Percentiles rank a stretch among this genome's conserved stretches.
Conservation (phyloP, 148 eudicot genomes). For the Rhododendron simsii region DNA sequence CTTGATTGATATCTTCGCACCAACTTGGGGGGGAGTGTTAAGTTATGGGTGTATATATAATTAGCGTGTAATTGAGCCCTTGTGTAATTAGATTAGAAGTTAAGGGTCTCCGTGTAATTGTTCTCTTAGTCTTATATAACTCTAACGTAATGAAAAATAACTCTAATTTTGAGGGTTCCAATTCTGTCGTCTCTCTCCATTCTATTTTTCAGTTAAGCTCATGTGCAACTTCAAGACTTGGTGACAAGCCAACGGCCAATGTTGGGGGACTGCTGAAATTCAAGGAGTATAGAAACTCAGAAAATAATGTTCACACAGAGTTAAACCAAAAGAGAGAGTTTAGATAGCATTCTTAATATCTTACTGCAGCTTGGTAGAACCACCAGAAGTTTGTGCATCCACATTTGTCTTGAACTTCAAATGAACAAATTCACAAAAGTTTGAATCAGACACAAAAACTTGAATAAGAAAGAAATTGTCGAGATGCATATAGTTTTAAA, state of each 20-base stretch:
- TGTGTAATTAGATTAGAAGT: too few species aligned
- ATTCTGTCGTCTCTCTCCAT: too few species aligned
- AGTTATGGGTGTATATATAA: too few species aligned
- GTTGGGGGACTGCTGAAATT: constrained; percentile 49
- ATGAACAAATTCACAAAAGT: constrained; percentile 37
- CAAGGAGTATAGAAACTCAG: constrained; percentile 7
- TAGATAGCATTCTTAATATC: constrained; percentile 3
- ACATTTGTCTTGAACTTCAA: constrained; percentile 26
- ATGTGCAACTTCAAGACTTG: too few species aligned
- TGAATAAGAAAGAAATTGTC: constrained; percentile 17
- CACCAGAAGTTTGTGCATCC: constrained; percentile 33
- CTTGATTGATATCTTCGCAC: too few species aligned
- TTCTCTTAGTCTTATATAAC: too few species aligned
- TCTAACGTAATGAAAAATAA: too few species aligned
- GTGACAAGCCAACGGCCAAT: not conserved
- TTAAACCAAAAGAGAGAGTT: not conserved
- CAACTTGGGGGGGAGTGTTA: too few species aligned
- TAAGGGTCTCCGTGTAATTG: too few species aligned
- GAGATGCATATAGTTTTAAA: not conserved
- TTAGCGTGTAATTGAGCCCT: too few species aligned
- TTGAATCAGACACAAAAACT: constrained; percentile 46
- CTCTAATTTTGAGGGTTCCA: too few species aligned
- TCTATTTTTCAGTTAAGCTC: too few species aligned
- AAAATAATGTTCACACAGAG: not conserved
- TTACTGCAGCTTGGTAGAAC: constrained; percentile 30